Evolutionary conservation across 2,329 filamentous ascomycete genomes (phyloP), one percentile per base, ranked within the genome.

Genomic region (Exophiala viscosa): DNA sequence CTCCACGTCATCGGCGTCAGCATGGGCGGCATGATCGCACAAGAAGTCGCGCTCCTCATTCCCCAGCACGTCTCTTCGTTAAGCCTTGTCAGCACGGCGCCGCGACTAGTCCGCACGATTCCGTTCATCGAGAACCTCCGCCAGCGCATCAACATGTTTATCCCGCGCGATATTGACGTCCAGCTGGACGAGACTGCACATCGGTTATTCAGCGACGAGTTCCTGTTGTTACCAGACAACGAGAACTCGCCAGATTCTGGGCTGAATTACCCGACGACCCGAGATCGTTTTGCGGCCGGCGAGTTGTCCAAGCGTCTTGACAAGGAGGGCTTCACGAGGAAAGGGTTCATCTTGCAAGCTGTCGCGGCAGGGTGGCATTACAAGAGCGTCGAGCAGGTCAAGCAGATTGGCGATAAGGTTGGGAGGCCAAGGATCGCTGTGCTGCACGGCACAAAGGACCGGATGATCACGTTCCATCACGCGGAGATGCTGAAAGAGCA

Each of bases 21-120:
- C 54, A 87, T 95, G 80, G 90, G 90, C 58, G 90, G 90, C 64
- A 95, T 96, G 90, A 92, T 96, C 63, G 83, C 88, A 2, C 90
- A 95, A 70, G 90, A 96, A 71, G 65, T 96, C 3, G 80, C 49
- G 5, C 62, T 66, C 52, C 57, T 67, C 3, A 63, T 67, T 33
- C 65, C 66, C 2, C 9, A 52, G 3, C 40, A 50, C 13, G 41
- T 63, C 13, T 54, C 56, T 3, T 81, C 77, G 13, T 71, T 88
- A 14, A 77, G 72, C 32, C 76, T 88, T 2, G 69, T 84, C 57
- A 83, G 78, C 67, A 87, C 85, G 2, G 80, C 83, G 1, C 79
- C 83, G 3, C 67, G 68, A 32, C 75, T 86, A 52, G 78, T 83
- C 59, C 83, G 83, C 70, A 83, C 82, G 38, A 44, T 70, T 13